These are phyloP conservation scores for Vigna nakashimae DNA, from an alignment of 306 rosid species.

Conservation along the genomic window DNA sequence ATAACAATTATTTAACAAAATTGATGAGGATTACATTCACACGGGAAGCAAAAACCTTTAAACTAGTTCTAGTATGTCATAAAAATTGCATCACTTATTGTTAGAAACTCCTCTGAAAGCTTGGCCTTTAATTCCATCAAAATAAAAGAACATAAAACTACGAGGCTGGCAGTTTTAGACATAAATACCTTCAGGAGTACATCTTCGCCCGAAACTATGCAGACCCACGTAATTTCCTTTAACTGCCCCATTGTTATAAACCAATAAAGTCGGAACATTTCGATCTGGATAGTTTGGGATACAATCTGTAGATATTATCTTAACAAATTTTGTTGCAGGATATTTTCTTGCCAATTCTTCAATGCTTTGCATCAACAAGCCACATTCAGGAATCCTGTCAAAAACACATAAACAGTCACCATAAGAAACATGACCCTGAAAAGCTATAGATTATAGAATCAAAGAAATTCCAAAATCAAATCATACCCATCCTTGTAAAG, in stretches of 20 bases:
- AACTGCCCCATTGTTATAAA: conserved; percentile 91
- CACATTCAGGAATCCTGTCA: conserved; percentile 78
- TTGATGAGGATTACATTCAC: neutral
- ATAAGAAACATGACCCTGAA: conserved; percentile 14
- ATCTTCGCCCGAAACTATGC: conserved; percentile 81
- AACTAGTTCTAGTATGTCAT: neutral
- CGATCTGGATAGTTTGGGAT: conserved; percentile 91
- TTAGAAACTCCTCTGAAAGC: neutral
- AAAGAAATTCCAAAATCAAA: conserved; percentile 10
- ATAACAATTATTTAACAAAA: neutral
- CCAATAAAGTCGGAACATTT: conserved; percentile 87
- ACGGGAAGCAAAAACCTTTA: neutral
- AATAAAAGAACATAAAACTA: conserved; percentile 4
- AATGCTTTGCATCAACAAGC: conserved; percentile 81
- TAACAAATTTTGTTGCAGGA: conserved; percentile 94
- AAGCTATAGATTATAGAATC: neutral
- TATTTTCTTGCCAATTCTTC: conserved; percentile 83
- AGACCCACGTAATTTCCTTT: conserved; percentile 89
- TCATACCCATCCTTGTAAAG: conserved; percentile 93
- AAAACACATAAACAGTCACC: conserved; percentile 9
- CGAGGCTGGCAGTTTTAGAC: neutral
- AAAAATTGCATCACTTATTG: neutral
- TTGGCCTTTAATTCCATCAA: conserved; percentile 5
- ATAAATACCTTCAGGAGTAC: conserved; percentile 91
- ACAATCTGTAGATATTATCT: conserved; percentile 94